Conservation (phyloP, 371 early-diverging fungal genomes). For the Funneliformis caledonium region DNA sequence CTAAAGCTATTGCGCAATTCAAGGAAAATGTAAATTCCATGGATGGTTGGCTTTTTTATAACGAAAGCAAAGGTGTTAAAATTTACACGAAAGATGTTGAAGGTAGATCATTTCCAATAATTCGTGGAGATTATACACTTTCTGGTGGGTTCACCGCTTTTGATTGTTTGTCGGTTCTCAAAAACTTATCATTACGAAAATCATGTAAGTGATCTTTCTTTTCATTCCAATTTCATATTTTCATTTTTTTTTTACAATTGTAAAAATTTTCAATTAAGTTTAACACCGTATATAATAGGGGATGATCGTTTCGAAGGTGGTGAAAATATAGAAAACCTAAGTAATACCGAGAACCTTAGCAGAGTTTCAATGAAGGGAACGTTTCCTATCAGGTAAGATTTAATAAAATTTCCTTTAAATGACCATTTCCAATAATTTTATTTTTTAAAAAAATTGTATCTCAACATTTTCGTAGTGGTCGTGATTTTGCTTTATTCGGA, state of each 20-base stretch:
- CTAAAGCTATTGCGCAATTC: constrained; percentile 46
- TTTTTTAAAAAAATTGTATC: not conserved
- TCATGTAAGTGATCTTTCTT: not conserved
- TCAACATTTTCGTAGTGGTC: constrained; percentile 41
- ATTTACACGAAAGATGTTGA: constrained; percentile 54
- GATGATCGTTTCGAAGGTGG: constrained; percentile 61
- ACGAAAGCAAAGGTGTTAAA: constrained; percentile 51
- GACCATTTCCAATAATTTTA: not conserved
- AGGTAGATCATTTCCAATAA: constrained; percentile 54
- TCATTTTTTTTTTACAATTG: not conserved
- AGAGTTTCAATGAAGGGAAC: constrained; percentile 55
- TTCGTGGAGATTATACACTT: constrained; percentile 57
- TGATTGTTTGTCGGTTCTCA: constrained; percentile 47
- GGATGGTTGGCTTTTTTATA: constrained; percentile 54
- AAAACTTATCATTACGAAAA: not conserved
- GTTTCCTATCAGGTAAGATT: constrained; percentile 52
- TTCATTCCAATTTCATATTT: not conserved
- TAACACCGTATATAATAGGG: constrained; percentile 45
- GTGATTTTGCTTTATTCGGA: constrained; percentile 60
- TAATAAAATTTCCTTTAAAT: not conserved
- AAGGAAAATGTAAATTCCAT: constrained; percentile 52
- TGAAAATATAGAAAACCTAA: constrained; percentile 56
- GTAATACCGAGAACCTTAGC: constrained; percentile 61
- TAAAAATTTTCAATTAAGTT: constrained; percentile 41
- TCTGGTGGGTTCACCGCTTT: constrained; percentile 57